phyloP scores from a whole-genome alignment of 2,329 filamentous ascomycete species.

The Colletotrichum melonis region DNA sequence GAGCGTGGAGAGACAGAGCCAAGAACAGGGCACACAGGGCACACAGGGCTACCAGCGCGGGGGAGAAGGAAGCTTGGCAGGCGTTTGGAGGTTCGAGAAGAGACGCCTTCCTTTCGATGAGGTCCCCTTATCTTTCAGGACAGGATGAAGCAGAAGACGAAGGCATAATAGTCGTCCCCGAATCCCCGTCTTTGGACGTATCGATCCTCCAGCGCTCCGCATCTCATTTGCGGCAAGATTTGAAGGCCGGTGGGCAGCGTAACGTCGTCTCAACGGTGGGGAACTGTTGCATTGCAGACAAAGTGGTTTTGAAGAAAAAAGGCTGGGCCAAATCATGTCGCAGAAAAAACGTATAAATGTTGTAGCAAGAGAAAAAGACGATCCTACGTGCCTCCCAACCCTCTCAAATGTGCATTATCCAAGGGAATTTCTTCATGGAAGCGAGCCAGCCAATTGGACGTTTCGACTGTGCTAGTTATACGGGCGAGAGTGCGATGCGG shows the following conservation, averaged over 20 bases:
- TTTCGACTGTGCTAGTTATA: not conserved
- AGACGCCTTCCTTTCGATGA: not conserved
- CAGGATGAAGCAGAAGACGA: too few relatives aligned
- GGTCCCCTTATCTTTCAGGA: not conserved
- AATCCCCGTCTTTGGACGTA: not conserved
- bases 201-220: not conserved
- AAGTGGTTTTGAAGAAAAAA: not conserved
- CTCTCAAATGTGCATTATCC: not conserved
- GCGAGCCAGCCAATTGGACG: not conserved
- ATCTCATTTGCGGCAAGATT: not conserved
- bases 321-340: not conserved
- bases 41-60: not conserved
- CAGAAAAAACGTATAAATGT: too few relatives aligned
- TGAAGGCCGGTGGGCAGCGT: not conserved
- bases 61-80: not conserved
- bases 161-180: too few relatives aligned
- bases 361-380: not conserved
- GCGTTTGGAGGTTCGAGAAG: not conserved
- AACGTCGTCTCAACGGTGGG: not conserved
- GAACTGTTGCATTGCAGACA: not conserved
- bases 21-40: not conserved
- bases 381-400: not conserved
- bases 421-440: not conserved
- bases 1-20: not conserved
- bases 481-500: not conserved